Evolutionary conservation across 345 rosid genomes (phyloP).

Genomic region (Aquilaria malaccensis): DNA sequence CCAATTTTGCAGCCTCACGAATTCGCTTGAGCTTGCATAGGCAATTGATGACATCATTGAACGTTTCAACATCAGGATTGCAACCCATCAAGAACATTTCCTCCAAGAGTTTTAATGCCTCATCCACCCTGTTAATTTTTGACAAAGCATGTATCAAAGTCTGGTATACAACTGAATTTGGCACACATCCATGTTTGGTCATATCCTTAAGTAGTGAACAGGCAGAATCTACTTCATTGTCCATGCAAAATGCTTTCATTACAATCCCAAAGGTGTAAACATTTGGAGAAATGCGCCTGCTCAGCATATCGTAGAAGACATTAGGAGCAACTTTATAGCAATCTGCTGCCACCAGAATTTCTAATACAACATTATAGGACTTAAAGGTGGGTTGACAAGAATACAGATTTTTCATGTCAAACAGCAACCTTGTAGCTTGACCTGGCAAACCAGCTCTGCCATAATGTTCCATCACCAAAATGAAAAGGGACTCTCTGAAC

Average conservation of each 20-base stretch:
- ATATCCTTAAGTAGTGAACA: slow-evolving; percentile 67
- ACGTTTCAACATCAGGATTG: slow-evolving; percentile 68
- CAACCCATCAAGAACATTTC: slow-evolving; percentile 92
- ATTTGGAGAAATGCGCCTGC: slow-evolving; percentile 53
- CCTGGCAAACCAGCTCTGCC: slow-evolving; percentile 69
- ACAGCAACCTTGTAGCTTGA: slow-evolving; percentile 63
- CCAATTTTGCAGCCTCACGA: slow-evolving; percentile 62
- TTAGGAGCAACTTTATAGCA: slow-evolving; percentile 62
- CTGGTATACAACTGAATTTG: slow-evolving; percentile 67
- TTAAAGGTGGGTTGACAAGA: slow-evolving; percentile 54
- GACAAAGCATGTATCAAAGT: slow-evolving; percentile 73
- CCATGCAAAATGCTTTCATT: slow-evolving; percentile 68
- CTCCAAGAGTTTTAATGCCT: slow-evolving; percentile 60
- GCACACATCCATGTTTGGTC: slow-evolving; percentile 82
- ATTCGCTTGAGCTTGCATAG: slow-evolving; percentile 58
- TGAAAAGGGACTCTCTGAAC: slow-evolving; percentile 62
- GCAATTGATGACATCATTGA: slow-evolving; percentile 63
- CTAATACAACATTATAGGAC: slow-evolving; percentile 70
- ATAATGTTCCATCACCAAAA: slow-evolving; percentile 66
- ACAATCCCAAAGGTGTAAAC: slow-evolving; percentile 66
- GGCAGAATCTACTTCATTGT: slow-evolving; percentile 68
- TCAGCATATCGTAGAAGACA: slow-evolving; percentile 82
- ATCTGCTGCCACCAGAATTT: slow-evolving; percentile 42
- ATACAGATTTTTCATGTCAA: slow-evolving; percentile 62
- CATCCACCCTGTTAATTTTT: slow-evolving; percentile 52